Base-by-base conservation (phyloP, 495 filamentous ascomycete species). In the Penicillium cataractarum region DNA sequence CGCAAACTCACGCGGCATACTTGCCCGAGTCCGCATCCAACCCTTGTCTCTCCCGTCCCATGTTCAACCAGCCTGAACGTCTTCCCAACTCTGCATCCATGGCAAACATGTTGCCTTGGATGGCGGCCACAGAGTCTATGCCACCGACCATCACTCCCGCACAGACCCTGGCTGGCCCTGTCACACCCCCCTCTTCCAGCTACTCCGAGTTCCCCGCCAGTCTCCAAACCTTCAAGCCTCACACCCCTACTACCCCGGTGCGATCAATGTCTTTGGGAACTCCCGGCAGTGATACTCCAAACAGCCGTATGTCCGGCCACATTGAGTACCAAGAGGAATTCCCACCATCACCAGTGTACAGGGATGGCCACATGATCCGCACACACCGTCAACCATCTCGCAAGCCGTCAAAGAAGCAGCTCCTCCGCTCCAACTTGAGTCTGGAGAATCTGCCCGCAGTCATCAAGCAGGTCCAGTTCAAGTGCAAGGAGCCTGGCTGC, bases 401-500 rank as follows among this genome's bases (percentile, higher is more conserved):
- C 24, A 81, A 81, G 54, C 64, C 70, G 3, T 69, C 74, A 32
- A 71, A 77, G 46, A 78, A 78, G 66, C 71, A 79, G 46, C 64
- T 76, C 4, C 71, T 75, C 10, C 75, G 76, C 9, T 78, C 79
- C 17, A 76, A 72, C 40, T 60, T 81, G 21, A 76, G 69, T 50
- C 62, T 81, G 17, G 79, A 81, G 51, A 78, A 76, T 59, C 62
- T 81, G 0, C 77, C 76, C 24, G 65, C 72, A 1, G 75, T 77
- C 55, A 76, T 78, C 26, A 78, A 77, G 62, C 75, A 80, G 60
- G 79, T 81, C 0, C 79, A 80, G 42, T 81, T 81, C 67, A 78
- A 73, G 61, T 85, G 83, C 75, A 75, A 78, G 35, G 73, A 81
- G 35, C 74, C 74, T 9, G 76, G 73, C 15, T 85, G 80, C 66